Evolutionary conservation across 768 basidiomycete species (phyloP), one percentile per base, ranked within the genome.

Genomic region (Mycena maculata): DNA sequence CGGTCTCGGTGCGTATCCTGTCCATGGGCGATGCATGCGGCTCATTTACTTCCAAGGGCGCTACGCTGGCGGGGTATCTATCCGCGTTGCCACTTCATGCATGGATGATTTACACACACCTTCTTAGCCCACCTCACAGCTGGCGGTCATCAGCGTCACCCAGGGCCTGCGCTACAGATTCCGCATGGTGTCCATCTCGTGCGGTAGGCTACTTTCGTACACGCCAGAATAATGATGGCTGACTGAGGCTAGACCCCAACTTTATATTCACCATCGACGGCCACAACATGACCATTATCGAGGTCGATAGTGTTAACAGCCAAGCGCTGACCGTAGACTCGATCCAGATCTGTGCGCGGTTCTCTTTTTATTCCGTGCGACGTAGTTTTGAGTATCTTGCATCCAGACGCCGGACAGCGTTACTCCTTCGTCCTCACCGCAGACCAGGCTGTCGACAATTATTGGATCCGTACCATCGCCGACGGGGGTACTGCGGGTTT

Each of bases 201-300:
- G 79, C 69, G 77, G 67, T 57, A n/a, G 27, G 60, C 25, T 10
- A 22, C 15, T 27, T 20, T 5, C 13, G 2, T 2, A 8, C 23
- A 3, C 10, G 10, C 22, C 28, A 12, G 18, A 4, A 3, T 23
- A 2, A 18, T 6, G n/a, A 10, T 30, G 10, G 12, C n/a, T 53
- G 10, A 57, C 15, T 25, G 13, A 13, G 13, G 6, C 33, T 36
- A 68, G 67, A 76, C 57, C 72, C 77, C 22, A 75, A 74, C 47
- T 86, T 78, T 72, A 76, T 73, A 31, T 63, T 68, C 33, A 54
- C 56, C 20, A 82, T 87, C 36, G 83, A 86, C 67, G 76, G 79
- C 12, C 86, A 87, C 61, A 73, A 73, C 5, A 70, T 87, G 78
- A 87, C 83, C 6, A 76, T 89, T 57, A 88, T 89, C 42, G 42